Evolutionary conservation across 2,329 filamentous ascomycete genomes (phyloP).

Genomic region (Pestalotiopsis sp.): DNA sequence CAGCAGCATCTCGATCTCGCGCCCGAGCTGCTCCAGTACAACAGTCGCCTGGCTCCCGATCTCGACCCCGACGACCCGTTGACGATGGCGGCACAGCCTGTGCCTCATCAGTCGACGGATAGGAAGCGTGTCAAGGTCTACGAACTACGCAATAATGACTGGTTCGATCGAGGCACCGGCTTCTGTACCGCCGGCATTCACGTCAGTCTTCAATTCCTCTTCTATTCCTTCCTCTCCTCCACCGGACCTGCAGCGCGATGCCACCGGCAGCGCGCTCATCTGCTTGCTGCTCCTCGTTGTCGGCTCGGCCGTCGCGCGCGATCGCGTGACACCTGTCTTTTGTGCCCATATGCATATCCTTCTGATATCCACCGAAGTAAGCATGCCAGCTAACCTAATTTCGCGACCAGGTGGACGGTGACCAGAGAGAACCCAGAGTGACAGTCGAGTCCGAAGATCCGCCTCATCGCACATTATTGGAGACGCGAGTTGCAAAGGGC

Average conservation of each 20-base stretch:
- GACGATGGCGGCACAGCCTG: conserved; percentile 72
- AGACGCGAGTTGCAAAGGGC: conserved; percentile 89
- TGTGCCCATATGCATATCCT: conserved; percentile 2
- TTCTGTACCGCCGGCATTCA: conserved; percentile 83
- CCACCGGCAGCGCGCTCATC: not conserved
- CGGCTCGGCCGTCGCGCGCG: conserved; percentile 6
- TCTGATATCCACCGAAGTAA: not conserved
- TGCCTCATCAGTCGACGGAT: conserved; percentile 70
- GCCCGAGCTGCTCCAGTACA: conserved; percentile 54
- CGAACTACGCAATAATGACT: conserved; percentile 97
- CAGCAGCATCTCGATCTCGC: conserved; percentile 63
- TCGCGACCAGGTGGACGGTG: conserved; percentile 52
- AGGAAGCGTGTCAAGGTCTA: conserved; percentile 95
- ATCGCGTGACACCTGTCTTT: conserved; percentile 8
- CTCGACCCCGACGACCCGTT: conserved; percentile 58
- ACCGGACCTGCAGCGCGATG: not conserved
- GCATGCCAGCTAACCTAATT: not conserved
- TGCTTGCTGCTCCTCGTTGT: not conserved
- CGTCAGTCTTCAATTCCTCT: conserved; percentile 45
- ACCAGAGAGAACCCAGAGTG: conserved; percentile 82
- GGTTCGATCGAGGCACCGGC: conserved; percentile 96
- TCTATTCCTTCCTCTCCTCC: conserved; percentile 15
- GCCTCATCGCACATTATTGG: conserved; percentile 78
- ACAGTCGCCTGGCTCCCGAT: conserved; percentile 50
- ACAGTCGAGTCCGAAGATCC: conserved; percentile 93